Evolutionary conservation across 108 stramenopile genomes (phyloP), one percentile per base, ranked within the genome.

Genomic region (Nitzschia putrida): DNA sequence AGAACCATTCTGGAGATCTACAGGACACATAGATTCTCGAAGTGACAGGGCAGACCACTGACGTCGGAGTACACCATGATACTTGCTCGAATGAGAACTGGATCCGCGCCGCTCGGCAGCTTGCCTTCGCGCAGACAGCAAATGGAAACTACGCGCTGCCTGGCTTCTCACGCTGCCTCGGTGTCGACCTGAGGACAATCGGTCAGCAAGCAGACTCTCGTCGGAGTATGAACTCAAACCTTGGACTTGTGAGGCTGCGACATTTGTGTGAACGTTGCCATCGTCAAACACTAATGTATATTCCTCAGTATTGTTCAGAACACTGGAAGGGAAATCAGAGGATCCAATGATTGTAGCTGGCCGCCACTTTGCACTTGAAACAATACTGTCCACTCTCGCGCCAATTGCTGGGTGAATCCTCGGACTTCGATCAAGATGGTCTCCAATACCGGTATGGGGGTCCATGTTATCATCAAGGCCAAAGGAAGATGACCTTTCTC

Each of bases 1-100:
- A 57, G 11, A n/a, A 47, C 43, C 38, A 18, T 38, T 42, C 11
- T 70, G 74, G 11, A 82, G 26, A 37, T 80, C 78, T 44, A 78
- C 49, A 20, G 83, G 80, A 51, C 72, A 43, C 71, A 79, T 55
- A 18, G 72, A 49, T 52, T 80, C 72, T 22, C 45, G 22, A 6
- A 64, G 66, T n/a, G 80, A 76, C 26, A 84, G 57, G 0, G 83
- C 83, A 42, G 78, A 79, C 83, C 83, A 84, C 4, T 38, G 72
- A 16, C 83, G 50, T 54, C 66, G 78, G 2, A 84, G 53, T 14
- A 69, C 41, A n/a, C 61, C 16, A 3, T 22, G 23, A 9, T 43
- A 34, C 4, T 34, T 34, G 29, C 4, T 34, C 4, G 29, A 14
- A 39, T 18, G 37, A 47, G 75, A 29, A 38, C 42, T 49, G n/a